Evolutionary conservation across 225 moss, liverwort and hornwort species (phyloP), one percentile per base, ranked within the genome.

Genomic region (Bryum argenteum): DNA sequence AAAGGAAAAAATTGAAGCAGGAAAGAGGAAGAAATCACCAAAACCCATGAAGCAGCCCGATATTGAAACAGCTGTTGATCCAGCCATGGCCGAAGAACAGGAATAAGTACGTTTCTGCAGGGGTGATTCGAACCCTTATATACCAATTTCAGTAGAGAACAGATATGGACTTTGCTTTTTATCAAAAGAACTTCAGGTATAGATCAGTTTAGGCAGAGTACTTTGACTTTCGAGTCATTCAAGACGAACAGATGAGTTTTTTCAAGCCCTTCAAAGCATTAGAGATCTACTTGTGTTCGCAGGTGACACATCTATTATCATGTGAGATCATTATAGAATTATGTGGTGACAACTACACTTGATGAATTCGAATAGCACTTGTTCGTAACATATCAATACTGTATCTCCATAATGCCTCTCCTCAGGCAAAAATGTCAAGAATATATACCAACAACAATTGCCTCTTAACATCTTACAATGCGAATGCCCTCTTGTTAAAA

Each of bases 1-100:
- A n/a, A n/a, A n/a, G 61, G 84, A 87, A 45, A 33, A 33, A 33
- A 33, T 33, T 33, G 5, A 2, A 33, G 33, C 66, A 77, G 26
- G 75, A 87, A 71, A 92, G 90, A 24, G 79, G 63, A 89, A 76
- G 69, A 52, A 72, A n/a, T 63, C 75, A n/a, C n/a, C n/a, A 4
- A 94, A 94, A 75, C 80, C 72, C 26, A 73, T 98, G 85, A 79
- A 78, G 44, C 94, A 92, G 52, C 94, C 97, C 8, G 33, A 8
- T 61, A 38, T 82, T 45, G 47, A 37, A 8, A 72, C 87, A 19
- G 78, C 54, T 19, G 8, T 73, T 17, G 69, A 56, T 21, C 63
- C 70, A 6, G 66, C 51, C 0, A 52, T 69, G 11, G 71, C 28
- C 12, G 60, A 63, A 28, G 75, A 54, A 68, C 18, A 13, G 45